Conservation (phyloP, 1,284 basidiomycete species). For the Ceratobasidium sp. region DNA sequence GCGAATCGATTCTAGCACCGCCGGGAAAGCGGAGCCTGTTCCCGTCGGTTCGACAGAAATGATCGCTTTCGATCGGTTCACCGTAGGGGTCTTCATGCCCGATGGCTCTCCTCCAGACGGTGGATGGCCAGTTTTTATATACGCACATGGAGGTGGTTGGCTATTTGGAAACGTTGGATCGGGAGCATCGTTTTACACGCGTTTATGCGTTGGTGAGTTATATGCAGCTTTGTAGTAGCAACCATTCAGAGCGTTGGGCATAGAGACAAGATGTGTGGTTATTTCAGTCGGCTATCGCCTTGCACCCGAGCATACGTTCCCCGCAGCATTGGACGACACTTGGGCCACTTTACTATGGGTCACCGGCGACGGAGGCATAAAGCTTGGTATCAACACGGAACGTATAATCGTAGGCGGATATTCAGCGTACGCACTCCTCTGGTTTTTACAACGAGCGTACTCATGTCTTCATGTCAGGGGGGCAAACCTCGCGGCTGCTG, state of each 20-base stretch:
- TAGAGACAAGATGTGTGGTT: slow-evolving; percentile 61
- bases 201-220: slow-evolving; percentile 77
- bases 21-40: slow-evolving; percentile 4
- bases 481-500: slow-evolving; percentile 76
- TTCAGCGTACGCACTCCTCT: slow-evolving; percentile 66
- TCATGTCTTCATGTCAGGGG: slow-evolving; percentile 57
- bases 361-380: slow-evolving; percentile 59
- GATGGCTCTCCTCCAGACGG: slow-evolving; percentile 62
- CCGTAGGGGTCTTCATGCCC: slow-evolving; percentile 71
- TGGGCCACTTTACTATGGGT: slow-evolving; percentile 77
- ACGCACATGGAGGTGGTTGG: slow-evolving; percentile 70
- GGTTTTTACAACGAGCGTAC: too few relatives aligned
- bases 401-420: slow-evolving; percentile 73
- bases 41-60: slow-evolving; percentile 5
- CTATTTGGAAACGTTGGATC: slow-evolving; percentile 36
- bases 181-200: slow-evolving; percentile 45
- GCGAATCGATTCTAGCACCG: slow-evolving; percentile 22
- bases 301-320: slow-evolving; percentile 80
- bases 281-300: slow-evolving; percentile 80
- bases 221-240: slow-evolving; percentile 54
- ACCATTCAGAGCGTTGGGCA: slow-evolving; percentile 18
- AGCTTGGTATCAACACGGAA: slow-evolving; percentile 61
- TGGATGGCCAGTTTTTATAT: slow-evolving; percentile 75
- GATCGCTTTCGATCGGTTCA: slow-evolving; percentile 60
- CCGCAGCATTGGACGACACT: slow-evolving; percentile 80